Percentiles rank a stretch among this genome's conserved stretches.
Evolutionary conservation across 257 asterid genomes (phyloP).

Genomic region (Rubia yunnanensis): DNA sequence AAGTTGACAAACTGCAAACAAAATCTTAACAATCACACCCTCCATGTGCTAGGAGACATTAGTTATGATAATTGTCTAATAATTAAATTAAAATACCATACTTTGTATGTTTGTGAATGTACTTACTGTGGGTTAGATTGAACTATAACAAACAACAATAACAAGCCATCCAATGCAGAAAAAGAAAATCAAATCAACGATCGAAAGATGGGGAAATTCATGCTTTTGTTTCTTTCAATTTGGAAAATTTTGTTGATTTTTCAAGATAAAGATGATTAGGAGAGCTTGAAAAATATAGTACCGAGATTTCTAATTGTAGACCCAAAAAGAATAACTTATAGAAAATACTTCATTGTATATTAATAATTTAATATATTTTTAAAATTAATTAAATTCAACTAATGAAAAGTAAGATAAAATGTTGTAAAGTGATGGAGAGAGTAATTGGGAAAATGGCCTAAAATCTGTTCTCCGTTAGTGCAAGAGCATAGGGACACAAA

Average conservation of each 20-base stretch:
- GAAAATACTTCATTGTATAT: too few relatives aligned
- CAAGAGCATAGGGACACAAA: background rate
- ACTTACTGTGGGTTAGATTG: background rate
- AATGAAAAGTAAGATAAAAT: background rate
- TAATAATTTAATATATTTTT: too few relatives aligned
- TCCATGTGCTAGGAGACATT: conserved; percentile 4
- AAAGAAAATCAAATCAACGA: too few relatives aligned
- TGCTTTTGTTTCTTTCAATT: too few relatives aligned
- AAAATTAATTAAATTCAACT: too few relatives aligned
- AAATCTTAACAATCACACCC: background rate
- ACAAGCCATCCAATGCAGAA: background rate
- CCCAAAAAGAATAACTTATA: too few relatives aligned
- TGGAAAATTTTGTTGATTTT: background rate
- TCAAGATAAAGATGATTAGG: background rate
- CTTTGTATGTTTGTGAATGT: background rate
- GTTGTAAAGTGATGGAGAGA: background rate
- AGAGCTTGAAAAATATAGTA: background rate
- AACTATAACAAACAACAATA: background rate
- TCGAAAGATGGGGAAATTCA: background rate
- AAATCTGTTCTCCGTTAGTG: background rate
- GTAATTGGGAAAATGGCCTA: background rate
- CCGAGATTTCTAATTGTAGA: background rate
- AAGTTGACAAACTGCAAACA: conserved; percentile 1
- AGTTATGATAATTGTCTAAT: background rate
- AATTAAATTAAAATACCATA: background rate